A percentile compares a stretch with the other conserved stretches of the same genome.
These are phyloP conservation scores for Venturia pyrina DNA, from an alignment of 2,329 filamentous ascomycete genomes.

Conservation along the genomic window DNA sequence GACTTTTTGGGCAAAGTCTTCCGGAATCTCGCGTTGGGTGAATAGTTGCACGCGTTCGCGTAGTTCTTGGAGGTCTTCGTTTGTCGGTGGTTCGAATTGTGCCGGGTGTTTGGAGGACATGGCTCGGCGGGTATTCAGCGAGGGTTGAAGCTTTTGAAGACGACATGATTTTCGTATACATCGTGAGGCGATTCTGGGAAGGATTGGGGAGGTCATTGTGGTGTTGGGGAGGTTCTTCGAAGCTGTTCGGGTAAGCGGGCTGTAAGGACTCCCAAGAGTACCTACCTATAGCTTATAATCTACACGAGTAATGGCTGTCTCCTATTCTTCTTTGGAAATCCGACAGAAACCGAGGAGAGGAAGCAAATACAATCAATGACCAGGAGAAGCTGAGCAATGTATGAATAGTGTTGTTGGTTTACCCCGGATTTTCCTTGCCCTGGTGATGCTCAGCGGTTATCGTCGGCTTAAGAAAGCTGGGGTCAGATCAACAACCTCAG, in stretches of 20 bases:
- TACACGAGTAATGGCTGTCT: neutral
- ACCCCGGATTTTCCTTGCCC: neutral
- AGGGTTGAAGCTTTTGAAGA: conserved; percentile 17
- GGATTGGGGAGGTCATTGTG: conserved; percentile 22
- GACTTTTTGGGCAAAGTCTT: conserved; percentile 71
- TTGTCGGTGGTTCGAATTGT: conserved; percentile 58
- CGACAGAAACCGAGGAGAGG: neutral
- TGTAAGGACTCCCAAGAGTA: too few species aligned
- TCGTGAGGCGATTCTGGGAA: conserved; percentile 27
- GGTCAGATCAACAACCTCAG: conserved; percentile 1
- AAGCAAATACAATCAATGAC: neutral
- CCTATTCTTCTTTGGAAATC: neutral
- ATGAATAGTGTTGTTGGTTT: neutral
- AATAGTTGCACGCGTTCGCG: conserved; percentile 84
- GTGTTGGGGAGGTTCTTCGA: neutral
- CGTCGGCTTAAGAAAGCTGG: conserved; percentile 6
- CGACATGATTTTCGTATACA: conserved; percentile 26
- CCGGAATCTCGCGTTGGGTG: conserved; percentile 75
- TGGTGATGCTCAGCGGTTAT: conserved; percentile 1
- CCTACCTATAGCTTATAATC: too few species aligned
- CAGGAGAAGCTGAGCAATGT: neutral
- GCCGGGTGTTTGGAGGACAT: conserved; percentile 61
- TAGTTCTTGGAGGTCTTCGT: conserved; percentile 67
- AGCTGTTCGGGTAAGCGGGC: neutral
- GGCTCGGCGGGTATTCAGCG: conserved; percentile 20